A percentile compares a stretch with the other conserved stretches of the same genome.
Evolutionary conservation across 345 rosid genomes (phyloP).

Genomic region (Erodium maritimum): DNA sequence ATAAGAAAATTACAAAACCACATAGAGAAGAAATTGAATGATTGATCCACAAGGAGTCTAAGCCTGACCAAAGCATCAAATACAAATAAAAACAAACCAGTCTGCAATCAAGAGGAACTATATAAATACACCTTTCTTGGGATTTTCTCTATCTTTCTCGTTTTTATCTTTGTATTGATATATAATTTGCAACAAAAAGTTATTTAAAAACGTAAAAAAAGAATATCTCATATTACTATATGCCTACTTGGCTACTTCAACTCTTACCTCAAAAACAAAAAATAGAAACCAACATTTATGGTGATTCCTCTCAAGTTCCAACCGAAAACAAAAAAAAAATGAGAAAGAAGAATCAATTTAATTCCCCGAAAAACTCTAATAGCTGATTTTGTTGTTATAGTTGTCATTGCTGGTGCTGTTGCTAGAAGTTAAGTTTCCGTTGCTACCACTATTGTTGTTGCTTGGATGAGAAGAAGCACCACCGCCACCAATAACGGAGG

Average conservation of each 20-base stretch:
- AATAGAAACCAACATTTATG: too few species aligned
- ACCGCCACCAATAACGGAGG: slow-evolving; percentile 36
- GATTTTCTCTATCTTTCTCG: neutral
- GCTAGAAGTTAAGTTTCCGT: neutral
- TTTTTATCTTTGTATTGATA: slow-evolving; percentile 6
- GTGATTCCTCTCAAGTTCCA: neutral
- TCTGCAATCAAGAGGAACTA: neutral
- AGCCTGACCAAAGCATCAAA: slow-evolving; percentile 2
- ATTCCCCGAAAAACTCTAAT: slow-evolving; percentile 21
- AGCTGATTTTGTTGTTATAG: slow-evolving; percentile 10
- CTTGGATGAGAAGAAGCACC: slow-evolving; percentile 9
- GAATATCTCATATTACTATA: slow-evolving; percentile 2
- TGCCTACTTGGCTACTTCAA: slow-evolving; percentile 8
- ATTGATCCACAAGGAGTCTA: too few species aligned
- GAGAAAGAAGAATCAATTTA: slow-evolving; percentile 4
- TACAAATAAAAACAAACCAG: neutral
- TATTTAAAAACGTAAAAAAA: slow-evolving; percentile 11
- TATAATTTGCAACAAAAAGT: too few species aligned
- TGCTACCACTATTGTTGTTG: slow-evolving; percentile 17
- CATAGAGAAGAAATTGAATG: too few species aligned
- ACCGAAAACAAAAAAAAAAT: neutral
- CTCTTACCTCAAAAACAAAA: slow-evolving; percentile 1
- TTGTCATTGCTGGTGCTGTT: slow-evolving; percentile 19
- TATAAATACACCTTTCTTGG: neutral
- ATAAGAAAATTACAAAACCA: too few species aligned